phyloP scores from a whole-genome alignment of 192 early-diverging fungal genomes.

The Mortierella antarctica region DNA sequence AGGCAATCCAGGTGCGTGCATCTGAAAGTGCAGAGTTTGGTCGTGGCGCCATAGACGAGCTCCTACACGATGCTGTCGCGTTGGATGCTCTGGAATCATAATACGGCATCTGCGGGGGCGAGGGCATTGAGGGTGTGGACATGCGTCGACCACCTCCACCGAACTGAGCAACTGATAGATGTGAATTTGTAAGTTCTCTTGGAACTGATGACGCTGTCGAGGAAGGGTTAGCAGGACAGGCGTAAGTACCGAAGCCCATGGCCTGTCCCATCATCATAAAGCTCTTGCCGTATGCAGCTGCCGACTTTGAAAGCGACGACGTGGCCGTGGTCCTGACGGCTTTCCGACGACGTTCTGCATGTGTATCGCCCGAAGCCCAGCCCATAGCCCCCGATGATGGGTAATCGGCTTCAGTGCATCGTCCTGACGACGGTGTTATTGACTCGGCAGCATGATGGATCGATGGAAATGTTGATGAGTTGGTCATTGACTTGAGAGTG shows the following conservation, averaged over 20 bases:
- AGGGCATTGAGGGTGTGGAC: conserved; percentile 30
- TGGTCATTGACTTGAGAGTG: too few relatives aligned
- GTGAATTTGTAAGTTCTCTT: conserved; percentile 6
- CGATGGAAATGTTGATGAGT: too few relatives aligned
- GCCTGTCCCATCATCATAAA: conserved; percentile 12
- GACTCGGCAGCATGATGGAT: too few relatives aligned
- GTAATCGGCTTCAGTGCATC: too few relatives aligned
- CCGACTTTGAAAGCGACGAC: too few relatives aligned
- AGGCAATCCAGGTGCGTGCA: conserved; percentile 24
- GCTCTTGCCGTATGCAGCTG: conserved; percentile 2
- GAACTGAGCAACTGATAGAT: conserved; percentile 20
- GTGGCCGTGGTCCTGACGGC: too few relatives aligned
- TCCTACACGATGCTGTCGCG: neutral
- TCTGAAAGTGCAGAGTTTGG: conserved; percentile 6
- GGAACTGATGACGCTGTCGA: conserved; percentile 2
- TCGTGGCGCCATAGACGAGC: neutral
- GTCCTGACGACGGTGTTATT: too few relatives aligned
- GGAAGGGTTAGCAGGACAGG: neutral
- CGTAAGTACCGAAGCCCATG: conserved; percentile 6
- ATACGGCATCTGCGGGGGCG: conserved; percentile 2
- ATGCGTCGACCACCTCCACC: conserved; percentile 31
- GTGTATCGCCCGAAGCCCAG: too few relatives aligned
- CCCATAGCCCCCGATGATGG: too few relatives aligned
- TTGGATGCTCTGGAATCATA: neutral
- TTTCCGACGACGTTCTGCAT: too few relatives aligned